phyloP scores from a whole-genome alignment of 1,139 yeast species.

The Protomyces macrosporus region DNA sequence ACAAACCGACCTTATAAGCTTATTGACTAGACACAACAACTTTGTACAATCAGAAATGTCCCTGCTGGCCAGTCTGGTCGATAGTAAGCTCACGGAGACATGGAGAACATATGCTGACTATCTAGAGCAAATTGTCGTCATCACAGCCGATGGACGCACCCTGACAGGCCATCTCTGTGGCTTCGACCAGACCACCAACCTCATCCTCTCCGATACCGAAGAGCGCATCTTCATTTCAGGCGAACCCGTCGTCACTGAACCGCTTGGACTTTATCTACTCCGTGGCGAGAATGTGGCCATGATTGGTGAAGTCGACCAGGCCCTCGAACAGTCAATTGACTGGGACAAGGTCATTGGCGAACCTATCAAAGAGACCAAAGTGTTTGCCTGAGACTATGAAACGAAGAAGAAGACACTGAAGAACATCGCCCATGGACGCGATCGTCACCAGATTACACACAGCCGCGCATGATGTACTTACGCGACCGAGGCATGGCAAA shows the following conservation, averaged over 20 bases:
- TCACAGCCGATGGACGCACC: conserved; percentile 27
- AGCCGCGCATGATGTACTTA: not conserved
- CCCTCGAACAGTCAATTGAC: conserved; percentile 21
- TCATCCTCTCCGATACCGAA: conserved; percentile 25
- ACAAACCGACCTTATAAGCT: too few species aligned
- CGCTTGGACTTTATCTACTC: conserved; percentile 25
- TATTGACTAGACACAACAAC: too few species aligned
- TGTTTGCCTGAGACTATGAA: not conserved
- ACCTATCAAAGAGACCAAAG: conserved; percentile 25
- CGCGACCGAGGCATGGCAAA: conserved; percentile 23
- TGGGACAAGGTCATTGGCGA: conserved; percentile 28
- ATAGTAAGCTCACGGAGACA: not conserved
- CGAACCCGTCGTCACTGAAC: conserved; percentile 19
- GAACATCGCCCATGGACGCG: too few species aligned
- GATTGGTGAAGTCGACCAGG: conserved; percentile 24
- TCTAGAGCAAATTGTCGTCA: conserved; percentile 22
- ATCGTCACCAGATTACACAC: too few species aligned
- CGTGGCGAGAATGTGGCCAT: conserved; percentile 28
- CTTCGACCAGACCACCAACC: conserved; percentile 27
- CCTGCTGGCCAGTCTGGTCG: not conserved
- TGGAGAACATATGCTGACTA: too few species aligned
- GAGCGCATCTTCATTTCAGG: conserved; percentile 26
- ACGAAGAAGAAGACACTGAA: too few species aligned
- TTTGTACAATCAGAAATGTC: not conserved
- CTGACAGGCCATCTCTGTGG: conserved; percentile 24